These are phyloP conservation scores for Euphorbia tirucalli DNA, from an alignment of 345 rosid species.

Conservation along the genomic window DNA sequence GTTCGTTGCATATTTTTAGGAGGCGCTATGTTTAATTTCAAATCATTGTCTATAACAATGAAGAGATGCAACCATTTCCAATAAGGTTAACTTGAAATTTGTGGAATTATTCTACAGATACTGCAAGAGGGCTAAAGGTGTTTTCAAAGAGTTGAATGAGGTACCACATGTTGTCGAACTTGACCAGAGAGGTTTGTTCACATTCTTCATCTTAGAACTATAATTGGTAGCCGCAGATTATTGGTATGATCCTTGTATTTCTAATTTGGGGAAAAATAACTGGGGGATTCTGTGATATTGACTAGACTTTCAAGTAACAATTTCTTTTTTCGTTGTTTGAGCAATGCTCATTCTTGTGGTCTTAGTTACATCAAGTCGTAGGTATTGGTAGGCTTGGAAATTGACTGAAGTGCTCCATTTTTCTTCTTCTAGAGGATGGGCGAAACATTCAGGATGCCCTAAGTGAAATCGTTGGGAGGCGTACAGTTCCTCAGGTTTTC, in stretches of 20 bases:
- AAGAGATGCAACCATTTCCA: neutral
- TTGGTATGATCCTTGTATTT: neutral
- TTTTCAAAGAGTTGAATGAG: slow-evolving; percentile 69
- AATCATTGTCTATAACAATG: neutral
- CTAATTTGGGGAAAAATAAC: neutral
- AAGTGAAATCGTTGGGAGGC: slow-evolving; percentile 56
- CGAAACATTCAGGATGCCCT: slow-evolving; percentile 63
- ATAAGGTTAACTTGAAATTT: neutral
- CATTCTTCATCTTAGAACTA: neutral
- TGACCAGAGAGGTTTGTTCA: slow-evolving; percentile 69
- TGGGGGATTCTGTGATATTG: neutral
- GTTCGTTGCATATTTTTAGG: neutral
- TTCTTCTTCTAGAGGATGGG: slow-evolving; percentile 61
- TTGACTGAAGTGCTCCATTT: neutral
- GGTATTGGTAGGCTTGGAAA: neutral
- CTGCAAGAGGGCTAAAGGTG: slow-evolving; percentile 77
- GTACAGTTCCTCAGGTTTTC: slow-evolving; percentile 94
- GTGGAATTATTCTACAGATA: slow-evolving; percentile 42
- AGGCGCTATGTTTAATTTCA: neutral
- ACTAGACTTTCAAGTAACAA: neutral
- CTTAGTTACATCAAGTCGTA: neutral
- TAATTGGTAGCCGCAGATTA: neutral
- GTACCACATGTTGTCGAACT: slow-evolving; percentile 79
- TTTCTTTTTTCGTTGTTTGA: neutral
- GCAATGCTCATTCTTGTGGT: neutral